Evolutionary conservation across 495 filamentous ascomycete species (phyloP).

Genomic region (Tuber indicum): DNA sequence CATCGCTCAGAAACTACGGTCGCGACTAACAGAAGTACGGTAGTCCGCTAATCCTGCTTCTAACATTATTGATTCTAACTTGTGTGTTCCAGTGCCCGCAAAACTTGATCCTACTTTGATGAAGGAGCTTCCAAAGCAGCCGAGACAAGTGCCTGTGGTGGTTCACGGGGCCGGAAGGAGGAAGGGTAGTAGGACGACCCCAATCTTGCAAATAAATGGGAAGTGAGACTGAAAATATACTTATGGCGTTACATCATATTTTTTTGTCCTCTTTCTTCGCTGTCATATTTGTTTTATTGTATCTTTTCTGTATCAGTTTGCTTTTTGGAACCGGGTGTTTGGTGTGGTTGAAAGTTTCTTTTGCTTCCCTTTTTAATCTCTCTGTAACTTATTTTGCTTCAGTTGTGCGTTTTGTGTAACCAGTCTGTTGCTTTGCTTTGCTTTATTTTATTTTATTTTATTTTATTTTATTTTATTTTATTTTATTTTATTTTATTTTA

Average conservation of each 20-base stretch:
- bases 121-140: constrained; percentile 57
- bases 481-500: constrained; percentile 6
- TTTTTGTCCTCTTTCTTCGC: constrained; percentile 18
- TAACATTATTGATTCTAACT: constrained; percentile 38
- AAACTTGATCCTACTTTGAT: constrained; percentile 80
- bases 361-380: constrained; percentile 3
- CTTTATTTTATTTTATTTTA: constrained; percentile 6
- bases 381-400: constrained; percentile 1
- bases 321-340: constrained; percentile 38
- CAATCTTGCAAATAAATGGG: constrained; percentile 38
- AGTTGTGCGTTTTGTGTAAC: constrained; percentile 2
- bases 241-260: constrained; percentile 22
- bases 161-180: constrained; percentile 22
- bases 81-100: constrained; percentile 59
- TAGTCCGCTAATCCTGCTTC: constrained; percentile 12
- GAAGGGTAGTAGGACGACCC: constrained; percentile 27
- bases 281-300: constrained; percentile 23
- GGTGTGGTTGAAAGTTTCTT: constrained; percentile 23
- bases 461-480: background rate
- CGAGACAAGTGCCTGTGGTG: constrained; percentile 39
- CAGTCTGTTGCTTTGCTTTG: constrained; percentile 26
- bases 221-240: constrained; percentile 28
- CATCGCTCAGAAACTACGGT: constrained; percentile 62
- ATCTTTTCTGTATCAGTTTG: constrained; percentile 19
- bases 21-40: constrained; percentile 56